These are phyloP conservation scores for Urochloa ruziziensis DNA, from an alignment of 176 grass and related monocot genomes.

Conservation along the genomic window DNA sequence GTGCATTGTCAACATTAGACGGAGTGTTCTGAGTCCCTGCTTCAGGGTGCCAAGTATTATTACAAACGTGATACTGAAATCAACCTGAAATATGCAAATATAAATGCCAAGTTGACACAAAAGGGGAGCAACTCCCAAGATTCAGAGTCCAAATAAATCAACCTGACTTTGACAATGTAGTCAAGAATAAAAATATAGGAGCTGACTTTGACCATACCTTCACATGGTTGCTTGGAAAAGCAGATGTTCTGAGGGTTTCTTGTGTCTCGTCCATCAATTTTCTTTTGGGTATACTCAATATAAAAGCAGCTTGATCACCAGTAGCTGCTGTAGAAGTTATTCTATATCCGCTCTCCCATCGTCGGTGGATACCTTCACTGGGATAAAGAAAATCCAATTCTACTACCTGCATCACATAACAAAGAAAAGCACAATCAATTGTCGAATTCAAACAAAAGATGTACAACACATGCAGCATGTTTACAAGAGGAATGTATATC, in stretches of 20 bases:
- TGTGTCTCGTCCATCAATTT: conserved; percentile 92
- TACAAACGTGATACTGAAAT: no score
- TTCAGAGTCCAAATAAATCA: not conserved
- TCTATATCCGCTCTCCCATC: conserved; percentile 93
- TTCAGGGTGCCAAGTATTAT: not conserved
- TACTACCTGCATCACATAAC: conserved; percentile 64
- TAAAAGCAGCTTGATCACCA: conserved; percentile 93
- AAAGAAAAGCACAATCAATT: conserved; percentile 21
- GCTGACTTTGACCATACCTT: conserved; percentile 84
- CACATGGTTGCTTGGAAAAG: conserved; percentile 98
- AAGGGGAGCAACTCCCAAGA: not conserved
- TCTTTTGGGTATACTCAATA: conserved; percentile 90
- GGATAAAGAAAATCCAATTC: conserved; percentile 99
- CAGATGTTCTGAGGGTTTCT: conserved; percentile 92
- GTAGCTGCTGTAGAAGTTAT: conserved; percentile 95
- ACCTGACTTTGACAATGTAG: not conserved
- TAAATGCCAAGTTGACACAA: not conserved
- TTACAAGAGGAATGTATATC: not conserved
- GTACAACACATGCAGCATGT: not conserved
- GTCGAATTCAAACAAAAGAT: not conserved
- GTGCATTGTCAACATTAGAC: not conserved
- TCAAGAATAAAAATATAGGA: conserved; percentile 12
- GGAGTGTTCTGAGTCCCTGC: not conserved
- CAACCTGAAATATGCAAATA: not conserved
- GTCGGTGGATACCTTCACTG: conserved; percentile 91